Evolutionary conservation across 495 filamentous ascomycete genomes (phyloP).

Genomic region (Peziza echinospora): DNA sequence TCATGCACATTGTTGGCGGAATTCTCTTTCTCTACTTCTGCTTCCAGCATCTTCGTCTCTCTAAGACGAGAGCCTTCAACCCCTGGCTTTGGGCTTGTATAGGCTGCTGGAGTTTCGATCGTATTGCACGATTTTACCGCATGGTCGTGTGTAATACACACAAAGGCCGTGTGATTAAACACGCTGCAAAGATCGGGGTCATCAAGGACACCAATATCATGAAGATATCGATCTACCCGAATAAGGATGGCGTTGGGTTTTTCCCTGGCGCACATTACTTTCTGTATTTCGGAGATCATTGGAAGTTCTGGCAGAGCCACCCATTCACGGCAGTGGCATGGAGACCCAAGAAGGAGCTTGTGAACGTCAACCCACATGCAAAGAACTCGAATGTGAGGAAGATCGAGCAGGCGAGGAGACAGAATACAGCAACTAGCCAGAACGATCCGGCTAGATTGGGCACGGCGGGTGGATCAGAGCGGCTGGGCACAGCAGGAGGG

Average conservation of each 20-base stretch:
- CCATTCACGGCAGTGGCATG: conserved; percentile 36
- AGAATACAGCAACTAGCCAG: not conserved
- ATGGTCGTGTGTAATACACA: conserved; percentile 29
- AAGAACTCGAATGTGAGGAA: not conserved
- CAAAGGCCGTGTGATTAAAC: conserved; percentile 11
- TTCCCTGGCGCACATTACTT: conserved; percentile 35
- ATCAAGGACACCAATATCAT: conserved; percentile 30
- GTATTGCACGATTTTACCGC: conserved; percentile 27
- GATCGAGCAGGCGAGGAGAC: not conserved
- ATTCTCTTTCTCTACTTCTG: conserved; percentile 32
- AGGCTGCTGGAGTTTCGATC: conserved; percentile 30
- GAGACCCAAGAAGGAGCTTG: conserved; percentile 7
- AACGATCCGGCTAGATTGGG: not conserved
- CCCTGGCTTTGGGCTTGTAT: conserved; percentile 31
- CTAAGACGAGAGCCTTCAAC: conserved; percentile 28
- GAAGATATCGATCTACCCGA: conserved; percentile 25
- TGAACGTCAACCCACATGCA: not conserved
- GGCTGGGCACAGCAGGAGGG: not conserved
- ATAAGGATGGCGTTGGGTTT: conserved; percentile 19
- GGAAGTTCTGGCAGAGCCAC: conserved; percentile 36
- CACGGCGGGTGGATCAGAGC: not conserved
- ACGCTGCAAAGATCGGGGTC: conserved; percentile 22
- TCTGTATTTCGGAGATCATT: conserved; percentile 29
- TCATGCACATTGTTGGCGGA: conserved; percentile 32
- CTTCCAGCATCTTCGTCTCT: conserved; percentile 19